These are phyloP conservation scores for Cucurbita maxima DNA, from an alignment of 306 rosid genomes.

Conservation along the genomic window DNA sequence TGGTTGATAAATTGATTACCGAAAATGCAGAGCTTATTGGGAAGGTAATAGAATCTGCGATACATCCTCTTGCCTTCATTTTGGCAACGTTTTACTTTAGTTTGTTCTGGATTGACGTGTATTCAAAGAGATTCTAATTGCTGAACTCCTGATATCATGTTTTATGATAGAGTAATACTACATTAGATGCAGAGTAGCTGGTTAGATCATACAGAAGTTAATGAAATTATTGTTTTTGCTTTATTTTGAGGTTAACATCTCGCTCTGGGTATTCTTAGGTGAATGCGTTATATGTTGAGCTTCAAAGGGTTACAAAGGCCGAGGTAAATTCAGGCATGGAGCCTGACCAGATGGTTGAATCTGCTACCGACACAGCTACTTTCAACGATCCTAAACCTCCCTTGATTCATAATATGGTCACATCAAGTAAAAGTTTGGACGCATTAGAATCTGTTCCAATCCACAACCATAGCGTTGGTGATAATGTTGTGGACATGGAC, in stretches of 20 bases:
- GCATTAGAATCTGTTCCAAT: constrained; percentile 17
- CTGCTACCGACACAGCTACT: constrained; percentile 13
- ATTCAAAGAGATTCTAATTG: neutral
- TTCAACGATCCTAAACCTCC: constrained; percentile 10
- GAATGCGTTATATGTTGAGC: constrained; percentile 38
- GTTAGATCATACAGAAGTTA: neutral
- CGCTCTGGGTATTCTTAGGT: constrained; percentile 26
- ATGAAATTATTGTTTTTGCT: neutral
- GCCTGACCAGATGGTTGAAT: constrained; percentile 8
- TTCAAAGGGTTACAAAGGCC: constrained; percentile 14
- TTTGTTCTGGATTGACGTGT: neutral
- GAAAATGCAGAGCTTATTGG: constrained; percentile 90
- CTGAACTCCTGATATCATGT: neutral
- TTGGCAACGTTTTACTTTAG: neutral
- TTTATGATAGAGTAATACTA: neutral
- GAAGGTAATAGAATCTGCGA: constrained; percentile 34
- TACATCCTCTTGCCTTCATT: neutral
- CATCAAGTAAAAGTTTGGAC: constrained; percentile 13
- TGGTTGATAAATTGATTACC: constrained; percentile 51
- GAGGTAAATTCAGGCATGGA: constrained; percentile 16
- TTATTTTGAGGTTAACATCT: neutral
- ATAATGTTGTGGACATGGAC: constrained; percentile 11
- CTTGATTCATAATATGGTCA: constrained; percentile 14
- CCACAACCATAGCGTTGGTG: constrained; percentile 16
- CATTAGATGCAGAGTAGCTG: neutral